A percentile compares a stretch with the other conserved stretches of the same genome.
Conservation (phyloP, 805 yeast genomes). For the Metschnikowia peoriensis region DNA sequence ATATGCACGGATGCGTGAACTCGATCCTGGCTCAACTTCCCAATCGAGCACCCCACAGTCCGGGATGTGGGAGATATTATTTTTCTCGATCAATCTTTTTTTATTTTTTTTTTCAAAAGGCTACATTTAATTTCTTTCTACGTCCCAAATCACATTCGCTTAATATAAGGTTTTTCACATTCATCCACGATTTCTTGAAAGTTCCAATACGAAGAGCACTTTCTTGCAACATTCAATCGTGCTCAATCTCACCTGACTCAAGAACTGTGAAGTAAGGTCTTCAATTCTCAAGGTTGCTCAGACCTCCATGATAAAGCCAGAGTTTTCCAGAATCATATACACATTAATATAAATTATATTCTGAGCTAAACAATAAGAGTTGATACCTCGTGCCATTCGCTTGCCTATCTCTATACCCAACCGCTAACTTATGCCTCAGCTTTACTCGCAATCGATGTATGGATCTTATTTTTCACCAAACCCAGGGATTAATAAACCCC, state of each 20-base stretch:
- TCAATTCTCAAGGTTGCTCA: no score
- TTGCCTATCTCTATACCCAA: background rate
- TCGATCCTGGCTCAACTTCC: slow-evolving; percentile 6
- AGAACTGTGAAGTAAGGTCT: background rate
- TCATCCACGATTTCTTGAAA: no score
- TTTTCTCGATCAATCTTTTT: background rate
- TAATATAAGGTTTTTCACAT: no score
- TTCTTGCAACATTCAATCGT: background rate
- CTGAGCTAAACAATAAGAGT: background rate
- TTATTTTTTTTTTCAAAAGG: background rate
- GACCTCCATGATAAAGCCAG: background rate
- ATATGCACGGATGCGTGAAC: slow-evolving; percentile 2
- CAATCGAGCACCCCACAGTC: slow-evolving; percentile 5
- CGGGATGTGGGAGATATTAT: background rate
- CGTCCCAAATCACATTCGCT: no score
- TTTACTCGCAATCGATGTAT: background rate
- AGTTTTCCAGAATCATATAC: background rate
- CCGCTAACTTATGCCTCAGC: background rate
- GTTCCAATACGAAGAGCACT: no score
- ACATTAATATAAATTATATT: background rate
- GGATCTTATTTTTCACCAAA: slow-evolving; percentile 4
- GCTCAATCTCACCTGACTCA: background rate
- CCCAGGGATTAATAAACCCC: background rate
- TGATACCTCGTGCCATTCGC: slow-evolving; percentile 8
- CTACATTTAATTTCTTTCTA: background rate